phyloP scores from a whole-genome alignment of 495 filamentous ascomycete species.

The Copromyces sp. region DNA sequence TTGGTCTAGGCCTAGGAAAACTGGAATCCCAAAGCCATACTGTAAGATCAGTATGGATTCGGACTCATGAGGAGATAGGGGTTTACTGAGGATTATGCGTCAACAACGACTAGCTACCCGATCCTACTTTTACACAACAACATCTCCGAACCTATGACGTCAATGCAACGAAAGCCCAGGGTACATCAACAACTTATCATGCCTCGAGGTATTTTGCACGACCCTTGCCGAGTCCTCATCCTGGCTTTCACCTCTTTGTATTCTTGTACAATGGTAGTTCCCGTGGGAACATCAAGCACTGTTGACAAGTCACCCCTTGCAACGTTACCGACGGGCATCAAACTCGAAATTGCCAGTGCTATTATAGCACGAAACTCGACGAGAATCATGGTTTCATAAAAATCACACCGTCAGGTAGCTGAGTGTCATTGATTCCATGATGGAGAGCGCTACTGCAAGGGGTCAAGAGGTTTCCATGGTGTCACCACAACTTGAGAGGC shows the following conservation, averaged over 20 bases:
- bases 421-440: not conserved
- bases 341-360: not conserved
- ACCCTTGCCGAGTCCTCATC: not conserved
- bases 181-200: not conserved
- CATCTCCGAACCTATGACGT: not conserved
- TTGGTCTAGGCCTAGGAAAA: not conserved
- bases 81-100: not conserved
- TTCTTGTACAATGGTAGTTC: not conserved
- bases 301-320: not conserved
- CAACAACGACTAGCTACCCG: not conserved
- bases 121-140: not conserved
- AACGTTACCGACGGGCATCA: not conserved
- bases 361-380: not conserved
- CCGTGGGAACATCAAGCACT: not conserved
- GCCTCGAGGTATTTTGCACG: not conserved
- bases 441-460: not conserved
- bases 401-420: not conserved
- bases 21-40: not conserved
- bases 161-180: not conserved
- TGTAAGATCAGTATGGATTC: not conserved
- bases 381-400: not conserved
- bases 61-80: not conserved
- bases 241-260: not conserved
- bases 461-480: not conserved
- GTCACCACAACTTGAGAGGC: not conserved